These are phyloP conservation scores for Trichophyton simii DNA, from an alignment of 2,329 filamentous ascomycete genomes.

Conservation along the genomic window DNA sequence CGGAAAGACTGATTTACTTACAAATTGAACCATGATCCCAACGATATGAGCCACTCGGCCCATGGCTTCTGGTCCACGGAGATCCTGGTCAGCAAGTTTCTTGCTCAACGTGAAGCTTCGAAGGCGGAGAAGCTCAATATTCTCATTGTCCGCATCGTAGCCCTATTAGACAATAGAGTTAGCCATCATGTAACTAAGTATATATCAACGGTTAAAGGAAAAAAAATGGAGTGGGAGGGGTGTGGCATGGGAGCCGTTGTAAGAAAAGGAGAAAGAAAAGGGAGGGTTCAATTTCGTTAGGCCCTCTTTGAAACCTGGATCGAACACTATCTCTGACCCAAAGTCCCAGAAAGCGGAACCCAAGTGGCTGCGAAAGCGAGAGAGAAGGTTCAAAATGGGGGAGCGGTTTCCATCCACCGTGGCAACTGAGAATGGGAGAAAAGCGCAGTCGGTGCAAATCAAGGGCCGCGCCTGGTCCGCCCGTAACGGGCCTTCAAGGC, in stretches of 20 bases:
- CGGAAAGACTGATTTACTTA: constrained; percentile 39
- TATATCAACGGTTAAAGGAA: neutral
- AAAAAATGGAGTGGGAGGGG: neutral
- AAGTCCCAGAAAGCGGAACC: constrained; percentile 5
- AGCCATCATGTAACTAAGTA: neutral
- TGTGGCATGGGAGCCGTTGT: neutral
- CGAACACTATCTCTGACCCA: constrained; percentile 4
- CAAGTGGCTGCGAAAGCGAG: neutral
- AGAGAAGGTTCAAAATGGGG: neutral
- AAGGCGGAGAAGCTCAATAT: constrained; percentile 70
- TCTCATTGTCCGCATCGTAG: constrained; percentile 58
- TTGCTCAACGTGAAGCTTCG: constrained; percentile 63
- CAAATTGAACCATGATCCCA: constrained; percentile 61
- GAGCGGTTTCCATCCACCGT: neutral
- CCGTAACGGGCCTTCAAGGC: constrained; percentile 1
- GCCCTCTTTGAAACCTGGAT: neutral
- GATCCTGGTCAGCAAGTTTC: constrained; percentile 52
- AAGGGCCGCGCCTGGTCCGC: constrained; percentile 2
- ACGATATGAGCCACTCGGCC: constrained; percentile 54
- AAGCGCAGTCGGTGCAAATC: neutral
- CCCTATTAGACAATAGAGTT: constrained; percentile 40
- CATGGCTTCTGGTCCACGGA: constrained; percentile 51
- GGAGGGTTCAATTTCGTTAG: neutral
- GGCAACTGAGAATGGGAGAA: neutral
- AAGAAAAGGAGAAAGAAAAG: neutral